These are phyloP conservation scores for Cystobasidiaceae sp. DNA, from an alignment of 1,284 basidiomycete species.

Conservation along the genomic window DNA sequence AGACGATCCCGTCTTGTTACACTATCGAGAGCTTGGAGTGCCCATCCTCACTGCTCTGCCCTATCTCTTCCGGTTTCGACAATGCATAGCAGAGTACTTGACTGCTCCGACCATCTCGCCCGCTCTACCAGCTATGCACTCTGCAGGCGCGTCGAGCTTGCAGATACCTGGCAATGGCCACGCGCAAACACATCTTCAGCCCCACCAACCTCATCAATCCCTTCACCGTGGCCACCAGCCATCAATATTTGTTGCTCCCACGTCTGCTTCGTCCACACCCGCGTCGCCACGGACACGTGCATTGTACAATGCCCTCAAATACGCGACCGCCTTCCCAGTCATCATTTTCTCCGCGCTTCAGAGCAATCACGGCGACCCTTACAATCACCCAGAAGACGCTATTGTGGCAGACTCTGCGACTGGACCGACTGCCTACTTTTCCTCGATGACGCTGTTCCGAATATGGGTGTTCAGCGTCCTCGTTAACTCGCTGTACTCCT, in stretches of 20 bases:
- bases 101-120: constrained; percentile 43
- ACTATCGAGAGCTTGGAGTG: constrained; percentile 5
- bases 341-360: constrained; percentile 88
- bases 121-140: constrained; percentile 1
- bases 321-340: constrained; percentile 94
- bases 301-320: constrained; percentile 92
- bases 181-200: not conserved
- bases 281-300: constrained; percentile 64
- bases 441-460: constrained; percentile 21
- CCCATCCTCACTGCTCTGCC: constrained; percentile 60
- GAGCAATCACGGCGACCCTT: constrained; percentile 40
- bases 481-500: constrained; percentile 89
- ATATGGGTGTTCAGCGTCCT: constrained; percentile 70
- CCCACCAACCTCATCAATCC: not conserved
- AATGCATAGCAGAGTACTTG: constrained; percentile 83
- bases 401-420: not conserved
- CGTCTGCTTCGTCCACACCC: constrained; percentile 46
- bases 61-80: constrained; percentile 82
- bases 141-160: not conserved
- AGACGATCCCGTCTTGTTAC: not conserved
- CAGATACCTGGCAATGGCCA: not conserved
- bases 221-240: constrained; percentile 18
- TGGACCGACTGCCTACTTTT: constrained; percentile 5
- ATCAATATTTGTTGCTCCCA: constrained; percentile 21
- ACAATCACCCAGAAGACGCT: constrained; percentile 32